Conservation (phyloP, 2,329 filamentous ascomycete species). For the Cadophora sp. region DNA sequence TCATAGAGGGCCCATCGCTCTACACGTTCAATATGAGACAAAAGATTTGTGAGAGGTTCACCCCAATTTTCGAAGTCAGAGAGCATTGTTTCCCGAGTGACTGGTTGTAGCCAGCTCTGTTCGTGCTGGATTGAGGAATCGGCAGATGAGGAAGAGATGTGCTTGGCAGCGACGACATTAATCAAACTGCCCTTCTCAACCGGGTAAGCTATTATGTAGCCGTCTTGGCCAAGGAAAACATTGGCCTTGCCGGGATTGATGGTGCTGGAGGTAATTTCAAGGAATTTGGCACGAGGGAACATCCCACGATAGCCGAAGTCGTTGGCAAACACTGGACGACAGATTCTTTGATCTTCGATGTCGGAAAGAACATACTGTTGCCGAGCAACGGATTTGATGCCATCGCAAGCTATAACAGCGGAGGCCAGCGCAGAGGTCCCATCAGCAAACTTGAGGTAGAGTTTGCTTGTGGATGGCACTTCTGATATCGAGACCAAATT, state of each 20-base stretch:
- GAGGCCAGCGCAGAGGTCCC: constrained; percentile 46
- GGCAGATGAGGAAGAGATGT: constrained; percentile 31
- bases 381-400: constrained; percentile 62
- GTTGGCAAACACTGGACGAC: constrained; percentile 52
- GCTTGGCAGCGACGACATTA: constrained; percentile 58
- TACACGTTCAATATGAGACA: constrained; percentile 48
- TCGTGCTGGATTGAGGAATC: constrained; percentile 36
- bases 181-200: constrained; percentile 60
- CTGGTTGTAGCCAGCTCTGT: constrained; percentile 47
- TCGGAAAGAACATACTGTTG: constrained; percentile 9
- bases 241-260: constrained; percentile 52
- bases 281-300: constrained; percentile 59
- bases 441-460: constrained; percentile 50
- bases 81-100: constrained; percentile 50
- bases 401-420: constrained; percentile 57
- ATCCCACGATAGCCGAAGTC: constrained; percentile 67
- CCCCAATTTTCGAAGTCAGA: constrained; percentile 52
- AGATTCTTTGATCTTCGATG: constrained; percentile 28
- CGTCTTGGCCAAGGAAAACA: constrained; percentile 54
- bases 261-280: constrained; percentile 54
- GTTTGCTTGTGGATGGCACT: constrained; percentile 33
- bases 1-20: constrained; percentile 55
- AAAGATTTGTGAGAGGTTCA: not conserved
- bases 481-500: constrained; percentile 34
- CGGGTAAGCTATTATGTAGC: constrained; percentile 65